phyloP scores from a whole-genome alignment of 2,329 filamentous ascomycete genomes.

The Verticillium alfalfae region DNA sequence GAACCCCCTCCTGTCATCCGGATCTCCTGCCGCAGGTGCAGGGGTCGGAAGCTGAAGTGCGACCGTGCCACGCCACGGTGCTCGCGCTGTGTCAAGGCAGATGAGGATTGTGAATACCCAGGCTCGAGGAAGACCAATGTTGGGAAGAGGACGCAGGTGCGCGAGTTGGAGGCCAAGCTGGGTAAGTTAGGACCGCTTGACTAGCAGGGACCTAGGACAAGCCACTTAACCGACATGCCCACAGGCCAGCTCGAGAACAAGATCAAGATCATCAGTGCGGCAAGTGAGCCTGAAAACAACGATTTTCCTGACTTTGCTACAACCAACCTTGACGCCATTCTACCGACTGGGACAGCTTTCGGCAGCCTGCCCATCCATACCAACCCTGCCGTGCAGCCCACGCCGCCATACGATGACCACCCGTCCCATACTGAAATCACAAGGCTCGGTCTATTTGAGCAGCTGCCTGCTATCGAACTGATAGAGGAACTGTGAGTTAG shows the following conservation, averaged over 20 bases:
- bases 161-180: not conserved
- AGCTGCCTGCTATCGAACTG: not conserved
- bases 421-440: not conserved
- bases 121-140: not conserved
- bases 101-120: constrained; percentile 4
- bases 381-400: not conserved
- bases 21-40: not conserved
- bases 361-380: not conserved
- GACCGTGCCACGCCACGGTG: constrained; percentile 16
- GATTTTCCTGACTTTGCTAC: not conserved
- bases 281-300: not conserved
- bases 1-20: not conserved
- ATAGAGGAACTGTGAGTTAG: not conserved
- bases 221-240: no score
- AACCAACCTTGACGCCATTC: not conserved
- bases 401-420: not conserved
- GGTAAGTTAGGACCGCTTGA: not conserved
- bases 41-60: constrained; percentile 17
- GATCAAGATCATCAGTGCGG: not conserved
- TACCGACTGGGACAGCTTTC: not conserved
- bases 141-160: not conserved
- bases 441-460: not conserved
- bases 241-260: not conserved
- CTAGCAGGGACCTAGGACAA: no score
- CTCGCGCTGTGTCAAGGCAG: constrained; percentile 13